Evolutionary conservation across 306 rosid species (phyloP), one percentile per base, ranked within the genome.

Genomic region (Casuarina cunninghamiana): DNA sequence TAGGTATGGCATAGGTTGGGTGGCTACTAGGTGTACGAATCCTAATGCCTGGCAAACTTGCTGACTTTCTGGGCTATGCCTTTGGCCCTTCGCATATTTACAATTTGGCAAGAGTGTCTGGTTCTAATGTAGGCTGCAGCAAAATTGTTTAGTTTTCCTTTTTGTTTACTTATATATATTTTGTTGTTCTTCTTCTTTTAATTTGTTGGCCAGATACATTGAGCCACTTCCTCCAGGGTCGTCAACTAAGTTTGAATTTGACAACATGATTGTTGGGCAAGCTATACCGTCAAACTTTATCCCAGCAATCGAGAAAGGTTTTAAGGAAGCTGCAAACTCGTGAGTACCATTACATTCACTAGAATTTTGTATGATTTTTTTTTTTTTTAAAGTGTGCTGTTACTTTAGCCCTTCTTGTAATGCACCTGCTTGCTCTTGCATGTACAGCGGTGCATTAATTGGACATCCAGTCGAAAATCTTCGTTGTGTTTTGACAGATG

Each of bases 401-500:
- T 26, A 13, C 80, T 21, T 53, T 9, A 17, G 57, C 42, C 32
- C 45, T 41, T 66, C 48, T 65, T 21, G 45, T 42, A 21, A 39
- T 54, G 50, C 79, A 60, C 38, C 38, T 77, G 54, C 55, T 77
- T 42, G n/a, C 71, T 82, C 72, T 80, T 69, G 17, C 71, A 68
- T 61, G 71, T 79, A 42, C 90, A 95, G 99, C 82, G 99, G 99
- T 63, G 87, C 99, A 72, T 85, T 95, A 58, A 95, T 95, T 84
- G 99, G 99, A 71, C 97, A 95, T 87, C 99, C 99, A 3, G 99
- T 95, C 8, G 99, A 95, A 88, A 86, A 93, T 80, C 80, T 95
- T 50, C 93, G 93, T 77, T 87, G 91, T 73, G 93, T 88, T 76
- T 84, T 93, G 81, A 91, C 87, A 32, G 99, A 95, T 87, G 99